These are phyloP conservation scores for Verticillium tricorpus DNA, from an alignment of 2,329 filamentous ascomycete genomes.

Conservation along the genomic window DNA sequence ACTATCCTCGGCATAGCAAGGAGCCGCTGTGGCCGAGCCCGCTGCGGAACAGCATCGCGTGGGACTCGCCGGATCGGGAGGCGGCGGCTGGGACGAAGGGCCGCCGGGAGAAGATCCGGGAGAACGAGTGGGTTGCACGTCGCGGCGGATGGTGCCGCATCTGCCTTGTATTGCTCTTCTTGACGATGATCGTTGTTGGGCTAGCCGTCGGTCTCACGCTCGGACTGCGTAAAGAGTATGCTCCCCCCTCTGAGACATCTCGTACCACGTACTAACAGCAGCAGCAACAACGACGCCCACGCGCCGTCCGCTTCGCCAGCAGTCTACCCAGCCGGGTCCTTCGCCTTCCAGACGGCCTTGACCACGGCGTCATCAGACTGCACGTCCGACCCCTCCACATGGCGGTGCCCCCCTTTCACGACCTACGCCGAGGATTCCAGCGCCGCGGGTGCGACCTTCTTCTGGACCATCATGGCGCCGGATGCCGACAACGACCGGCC, in stretches of 20 bases:
- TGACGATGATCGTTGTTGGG: slow-evolving; percentile 27
- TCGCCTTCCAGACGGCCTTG: slow-evolving; percentile 55
- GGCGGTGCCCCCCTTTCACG: slow-evolving; percentile 57
- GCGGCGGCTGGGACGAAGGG: not conserved
- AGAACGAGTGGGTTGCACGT: slow-evolving; percentile 14
- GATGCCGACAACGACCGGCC: slow-evolving; percentile 28
- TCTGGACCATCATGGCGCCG: slow-evolving; percentile 53
- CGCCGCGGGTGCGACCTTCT: slow-evolving; percentile 40
- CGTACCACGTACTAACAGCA: slow-evolving; percentile 3
- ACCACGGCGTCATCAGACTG: slow-evolving; percentile 49
- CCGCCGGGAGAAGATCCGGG: slow-evolving; percentile 2
- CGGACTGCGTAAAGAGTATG: slow-evolving; percentile 32
- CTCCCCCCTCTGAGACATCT: not conserved
- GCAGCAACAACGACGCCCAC: slow-evolving; percentile 3
- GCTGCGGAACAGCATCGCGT: not conserved
- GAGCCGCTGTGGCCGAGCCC: not conserved
- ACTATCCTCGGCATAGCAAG: slow-evolving; percentile 10
- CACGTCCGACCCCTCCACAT: slow-evolving; percentile 52
- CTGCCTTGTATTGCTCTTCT: slow-evolving; percentile 20
- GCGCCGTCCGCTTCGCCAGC: slow-evolving; percentile 2
- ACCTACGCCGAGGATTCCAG: slow-evolving; percentile 33
- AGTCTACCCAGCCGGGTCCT: slow-evolving; percentile 58
- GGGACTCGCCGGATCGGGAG: slow-evolving; percentile 1
- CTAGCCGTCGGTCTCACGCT: slow-evolving; percentile 35
- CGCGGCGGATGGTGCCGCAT: slow-evolving; percentile 30